These are phyloP conservation scores for Leishmania guyanensis DNA, from an alignment of 208 protist species.

Conservation along the genomic window DNA sequence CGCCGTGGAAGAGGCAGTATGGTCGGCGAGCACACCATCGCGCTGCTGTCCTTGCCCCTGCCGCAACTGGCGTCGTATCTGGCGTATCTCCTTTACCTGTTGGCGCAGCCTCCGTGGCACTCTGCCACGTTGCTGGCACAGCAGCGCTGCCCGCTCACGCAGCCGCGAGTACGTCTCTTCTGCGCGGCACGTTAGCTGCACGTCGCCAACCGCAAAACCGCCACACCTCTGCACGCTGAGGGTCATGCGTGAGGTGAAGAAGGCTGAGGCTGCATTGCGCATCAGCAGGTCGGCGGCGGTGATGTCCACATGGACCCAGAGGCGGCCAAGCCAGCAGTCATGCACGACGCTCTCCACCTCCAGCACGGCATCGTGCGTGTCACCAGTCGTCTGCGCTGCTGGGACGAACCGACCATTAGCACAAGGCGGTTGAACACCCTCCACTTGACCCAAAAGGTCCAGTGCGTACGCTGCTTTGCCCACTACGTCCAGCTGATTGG, in stretches of 20 bases:
- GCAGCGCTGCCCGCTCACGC: slow-evolving; percentile 9
- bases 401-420: background rate
- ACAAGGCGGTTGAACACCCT: background rate
- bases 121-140: slow-evolving; percentile 10
- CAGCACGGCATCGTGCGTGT: slow-evolving; percentile 16
- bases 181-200: slow-evolving; percentile 2
- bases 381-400: background rate
- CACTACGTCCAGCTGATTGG: background rate
- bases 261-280: slow-evolving; percentile 8
- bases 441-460: background rate
- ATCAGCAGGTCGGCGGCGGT: background rate
- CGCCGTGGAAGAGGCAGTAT: background rate
- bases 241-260: slow-evolving; percentile 9
- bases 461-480: slow-evolving; percentile 16
- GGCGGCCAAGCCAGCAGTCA: slow-evolving; percentile 24
- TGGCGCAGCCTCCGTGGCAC: slow-evolving; percentile 24
- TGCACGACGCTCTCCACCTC: slow-evolving; percentile 21
- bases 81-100: slow-evolving; percentile 20
- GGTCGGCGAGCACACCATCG: background rate
- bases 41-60: background rate
- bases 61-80: slow-evolving; percentile 18
- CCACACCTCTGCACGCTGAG: slow-evolving; percentile 12
- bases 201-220: slow-evolving; percentile 21
- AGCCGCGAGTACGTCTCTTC: slow-evolving; percentile 25
- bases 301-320: slow-evolving; percentile 12